Percentiles rank a stretch among this genome's conserved stretches.
phyloP scores from a whole-genome alignment of 2,329 filamentous ascomycete genomes.

The Exophiala aquamarina region DNA sequence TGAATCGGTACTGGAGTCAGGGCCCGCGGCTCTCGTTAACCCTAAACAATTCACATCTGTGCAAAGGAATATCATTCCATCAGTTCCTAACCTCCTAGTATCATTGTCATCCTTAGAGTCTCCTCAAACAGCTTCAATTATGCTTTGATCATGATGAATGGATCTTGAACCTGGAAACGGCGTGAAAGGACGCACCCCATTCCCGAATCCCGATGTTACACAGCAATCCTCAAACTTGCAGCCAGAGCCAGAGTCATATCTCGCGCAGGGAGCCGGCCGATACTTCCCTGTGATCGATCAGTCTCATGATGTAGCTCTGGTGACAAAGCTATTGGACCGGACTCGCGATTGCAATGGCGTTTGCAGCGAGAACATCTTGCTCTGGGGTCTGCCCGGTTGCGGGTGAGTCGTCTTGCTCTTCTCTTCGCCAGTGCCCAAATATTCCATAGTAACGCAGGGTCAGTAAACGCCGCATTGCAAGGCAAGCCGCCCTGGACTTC shows the following conservation, averaged over 20 bases:
- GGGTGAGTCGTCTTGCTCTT: background rate
- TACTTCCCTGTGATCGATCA: constrained; percentile 5
- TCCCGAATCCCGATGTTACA: too few species aligned
- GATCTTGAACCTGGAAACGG: constrained; percentile 5
- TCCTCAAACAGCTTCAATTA: too few species aligned
- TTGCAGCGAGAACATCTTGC: constrained; percentile 7
- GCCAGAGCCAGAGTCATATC: background rate
- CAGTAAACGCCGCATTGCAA: constrained; percentile 17
- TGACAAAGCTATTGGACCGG: constrained; percentile 6
- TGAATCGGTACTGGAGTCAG: too few species aligned
- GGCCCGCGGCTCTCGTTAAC: too few species aligned
- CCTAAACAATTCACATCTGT: too few species aligned
- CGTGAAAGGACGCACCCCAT: background rate
- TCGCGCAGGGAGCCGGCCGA: background rate
- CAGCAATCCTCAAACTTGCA: too few species aligned
- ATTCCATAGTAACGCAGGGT: background rate
- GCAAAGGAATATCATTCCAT: too few species aligned
- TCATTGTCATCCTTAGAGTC: too few species aligned
- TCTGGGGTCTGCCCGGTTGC: constrained; percentile 12
- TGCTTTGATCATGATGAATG: constrained; percentile 11
- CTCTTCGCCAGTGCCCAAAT: background rate
- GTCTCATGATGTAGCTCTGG: constrained; percentile 10
- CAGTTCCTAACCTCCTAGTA: too few species aligned
- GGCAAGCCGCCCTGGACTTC: constrained; percentile 12
- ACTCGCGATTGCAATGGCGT: constrained; percentile 9